Percentiles rank a stretch among this genome's conserved stretches.
Conservation (phyloP, 2,329 filamentous ascomycete genomes). For the Anisogramma anomala region DNA sequence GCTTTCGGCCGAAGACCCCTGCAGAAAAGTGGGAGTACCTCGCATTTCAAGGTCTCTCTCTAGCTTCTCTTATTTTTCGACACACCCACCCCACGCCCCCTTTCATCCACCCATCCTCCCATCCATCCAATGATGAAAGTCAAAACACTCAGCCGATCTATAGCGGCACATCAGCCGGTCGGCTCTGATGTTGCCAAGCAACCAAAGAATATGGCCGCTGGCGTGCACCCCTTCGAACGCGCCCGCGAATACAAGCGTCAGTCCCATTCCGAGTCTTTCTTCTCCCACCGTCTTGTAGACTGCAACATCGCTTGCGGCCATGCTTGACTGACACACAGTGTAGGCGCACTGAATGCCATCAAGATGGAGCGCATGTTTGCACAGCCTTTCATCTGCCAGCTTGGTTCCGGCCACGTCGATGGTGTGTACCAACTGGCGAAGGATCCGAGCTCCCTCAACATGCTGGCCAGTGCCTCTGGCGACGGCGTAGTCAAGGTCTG, state of each 20-base stretch:
- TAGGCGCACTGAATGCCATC: constrained; percentile 54
- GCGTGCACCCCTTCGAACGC: constrained; percentile 80
- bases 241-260: constrained; percentile 66
- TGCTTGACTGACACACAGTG: too few species aligned
- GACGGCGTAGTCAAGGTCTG: constrained; percentile 79
- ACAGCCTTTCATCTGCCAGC: constrained; percentile 63
- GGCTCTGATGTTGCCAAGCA: constrained; percentile 22
- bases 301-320: too few species aligned
- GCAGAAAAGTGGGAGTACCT: too few species aligned
- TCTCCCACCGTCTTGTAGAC: too few species aligned
- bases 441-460: constrained; percentile 61
- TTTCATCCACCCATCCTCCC: too few species aligned
- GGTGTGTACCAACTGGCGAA: constrained; percentile 75
- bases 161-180: constrained; percentile 21
- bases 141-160: constrained; percentile 23
- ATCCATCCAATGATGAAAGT: constrained; percentile 16
- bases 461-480: constrained; percentile 72
- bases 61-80: not conserved
- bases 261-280: too few species aligned
- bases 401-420: constrained; percentile 85
- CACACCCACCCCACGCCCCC: not conserved
- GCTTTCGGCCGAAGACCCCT: too few species aligned
- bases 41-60: not conserved
- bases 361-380: constrained; percentile 89
- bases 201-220: constrained; percentile 46